Percentiles rank a stretch among this genome's conserved stretches.
phyloP scores from a whole-genome alignment of 192 early-diverging fungal species.

The Podila epicladia region DNA sequence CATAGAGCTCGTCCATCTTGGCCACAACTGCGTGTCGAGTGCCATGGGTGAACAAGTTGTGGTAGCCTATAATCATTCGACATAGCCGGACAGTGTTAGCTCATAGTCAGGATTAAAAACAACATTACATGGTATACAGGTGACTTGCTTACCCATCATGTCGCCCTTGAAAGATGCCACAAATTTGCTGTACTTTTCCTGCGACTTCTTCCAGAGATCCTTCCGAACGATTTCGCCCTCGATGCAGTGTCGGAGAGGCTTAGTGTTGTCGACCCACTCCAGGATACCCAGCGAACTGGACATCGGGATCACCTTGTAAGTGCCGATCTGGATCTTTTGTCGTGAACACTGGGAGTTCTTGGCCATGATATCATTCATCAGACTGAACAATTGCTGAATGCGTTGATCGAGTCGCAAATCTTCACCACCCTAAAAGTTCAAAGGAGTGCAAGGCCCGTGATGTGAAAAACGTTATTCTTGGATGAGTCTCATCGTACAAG shows the following conservation, averaged over 20 bases:
- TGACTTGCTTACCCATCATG: constrained; percentile 47
- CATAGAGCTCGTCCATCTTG: constrained; percentile 57
- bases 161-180: constrained; percentile 57
- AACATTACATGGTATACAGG: neutral
- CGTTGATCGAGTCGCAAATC: constrained; percentile 83
- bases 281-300: constrained; percentile 71
- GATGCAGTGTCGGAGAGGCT: constrained; percentile 70
- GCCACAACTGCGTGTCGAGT: constrained; percentile 58
- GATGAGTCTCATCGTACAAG: neutral
- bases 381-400: constrained; percentile 77
- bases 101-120: constrained; percentile 8
- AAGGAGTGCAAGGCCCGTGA: neutral
- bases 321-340: constrained; percentile 66
- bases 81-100: no score
- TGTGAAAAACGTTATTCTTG: neutral
- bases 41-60: constrained; percentile 60
- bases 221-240: constrained; percentile 57
- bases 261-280: constrained; percentile 83
- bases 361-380: constrained; percentile 80
- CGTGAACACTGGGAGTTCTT: constrained; percentile 62
- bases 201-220: constrained; percentile 49
- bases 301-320: constrained; percentile 80
- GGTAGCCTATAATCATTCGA: constrained; percentile 55
- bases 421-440: constrained; percentile 73
- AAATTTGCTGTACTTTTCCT: constrained; percentile 59